phyloP scores from a whole-genome alignment of 225 moss, liverwort and hornwort genomes.

The Polytrichum commune region DNA sequence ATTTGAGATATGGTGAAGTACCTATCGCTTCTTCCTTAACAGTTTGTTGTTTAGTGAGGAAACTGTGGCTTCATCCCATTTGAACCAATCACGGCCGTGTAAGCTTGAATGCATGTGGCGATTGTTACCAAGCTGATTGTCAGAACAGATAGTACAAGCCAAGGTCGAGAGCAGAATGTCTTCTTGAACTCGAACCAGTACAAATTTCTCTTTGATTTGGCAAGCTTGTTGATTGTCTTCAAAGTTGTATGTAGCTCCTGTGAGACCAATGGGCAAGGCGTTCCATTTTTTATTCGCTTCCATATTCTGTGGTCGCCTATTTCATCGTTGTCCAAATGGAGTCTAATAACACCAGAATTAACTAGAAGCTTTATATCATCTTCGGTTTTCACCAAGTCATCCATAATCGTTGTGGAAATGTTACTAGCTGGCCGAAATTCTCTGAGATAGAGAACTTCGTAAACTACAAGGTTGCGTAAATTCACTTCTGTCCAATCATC shows the following conservation, averaged over 20 bases:
- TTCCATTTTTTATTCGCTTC: not conserved
- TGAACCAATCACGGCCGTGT: not conserved
- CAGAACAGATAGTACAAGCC: not conserved
- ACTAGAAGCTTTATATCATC: not conserved
- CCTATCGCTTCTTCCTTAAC: no score
- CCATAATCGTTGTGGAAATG: not conserved
- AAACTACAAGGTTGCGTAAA: not conserved
- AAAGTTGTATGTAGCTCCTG: not conserved
- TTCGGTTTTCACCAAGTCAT: not conserved
- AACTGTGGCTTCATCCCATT: conserved; percentile 1
- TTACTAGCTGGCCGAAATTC: not conserved
- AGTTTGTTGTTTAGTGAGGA: not conserved
- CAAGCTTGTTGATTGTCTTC: not conserved
- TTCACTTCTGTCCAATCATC: not conserved
- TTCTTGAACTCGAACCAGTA: not conserved
- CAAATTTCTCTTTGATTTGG: not conserved
- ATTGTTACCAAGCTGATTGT: not conserved
- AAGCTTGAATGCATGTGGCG: not conserved
- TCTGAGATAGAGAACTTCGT: not conserved
- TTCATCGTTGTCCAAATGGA: not conserved
- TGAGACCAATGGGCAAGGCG: not conserved
- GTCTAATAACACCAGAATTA: not conserved
- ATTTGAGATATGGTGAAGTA: no score
- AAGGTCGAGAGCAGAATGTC: not conserved
- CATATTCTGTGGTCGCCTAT: not conserved